Evolutionary conservation across 2,329 filamentous ascomycete species (phyloP), one percentile per base, ranked within the genome.

Genomic region (Trichophyton rubrum): DNA sequence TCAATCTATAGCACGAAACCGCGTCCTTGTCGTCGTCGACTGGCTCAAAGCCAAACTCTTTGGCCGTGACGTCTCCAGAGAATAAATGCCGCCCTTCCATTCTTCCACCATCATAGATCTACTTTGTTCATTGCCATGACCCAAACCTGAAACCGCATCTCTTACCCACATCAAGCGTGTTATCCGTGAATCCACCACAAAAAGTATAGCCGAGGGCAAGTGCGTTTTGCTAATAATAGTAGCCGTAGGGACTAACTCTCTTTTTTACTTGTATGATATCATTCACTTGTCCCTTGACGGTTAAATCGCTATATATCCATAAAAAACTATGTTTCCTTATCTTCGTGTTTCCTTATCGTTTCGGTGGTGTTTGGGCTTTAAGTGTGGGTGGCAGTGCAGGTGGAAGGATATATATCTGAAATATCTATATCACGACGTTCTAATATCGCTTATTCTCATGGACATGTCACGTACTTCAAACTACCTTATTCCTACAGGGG

Each of bases 21-120:
- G 93, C 73, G 84, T 97, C 68, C 83, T 99, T 58, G 93, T 99
- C 68, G 79, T 89, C 66, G 80, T 96, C 70, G 93, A 99, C 78
- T 99, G 93, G 93, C 75, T 92, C 74, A 99, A 99, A 83, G 90
- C 91, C 68, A 95, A 95, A 80, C 78, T 93, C 63, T 99, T 99
- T 71, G 93, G 93, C 64, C 90, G 93, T 73, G 93, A 99, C 71
- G 89, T 97, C 61, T 78, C 75, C 49, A 70, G 76, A 64, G 76
- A 78, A 70, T 78, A 75, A 71, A 70, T 20, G 17, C n/a, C 13
- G 24, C 33, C 33, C 24, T 15, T 17, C 20, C 11, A 15, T 56
- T 7, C 33, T 40, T 11, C 17, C 4, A 15, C 45, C 11, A 7
- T 15, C 30, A n/a, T 55, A 30, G 27, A 55, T 55, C 27, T 35